Evolutionary conservation across 768 basidiomycete species (phyloP).

Genomic region (Pleurotus platypus): DNA sequence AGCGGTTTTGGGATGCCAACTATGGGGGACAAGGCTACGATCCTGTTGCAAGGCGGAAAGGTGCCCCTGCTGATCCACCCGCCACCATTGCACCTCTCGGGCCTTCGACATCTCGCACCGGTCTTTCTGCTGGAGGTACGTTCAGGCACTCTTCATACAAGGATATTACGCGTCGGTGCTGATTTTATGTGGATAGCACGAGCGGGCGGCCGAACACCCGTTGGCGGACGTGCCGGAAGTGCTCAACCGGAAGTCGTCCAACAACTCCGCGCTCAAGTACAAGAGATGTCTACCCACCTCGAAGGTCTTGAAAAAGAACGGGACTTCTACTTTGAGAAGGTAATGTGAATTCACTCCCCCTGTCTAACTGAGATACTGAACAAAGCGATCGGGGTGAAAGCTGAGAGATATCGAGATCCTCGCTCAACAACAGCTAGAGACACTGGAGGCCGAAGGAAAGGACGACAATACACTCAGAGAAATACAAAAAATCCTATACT

Average conservation of each 20-base stretch:
- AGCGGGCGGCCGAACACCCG: constrained; percentile 69
- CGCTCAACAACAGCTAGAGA: constrained; percentile 76
- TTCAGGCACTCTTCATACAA: constrained; percentile 1
- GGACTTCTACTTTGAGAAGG: constrained; percentile 99
- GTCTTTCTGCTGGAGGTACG: constrained; percentile 8
- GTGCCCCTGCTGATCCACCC: constrained; percentile 70
- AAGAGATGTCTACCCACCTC: constrained; percentile 76
- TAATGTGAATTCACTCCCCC: constrained; percentile 26
- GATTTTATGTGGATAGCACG: constrained; percentile 24
- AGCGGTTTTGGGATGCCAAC: constrained; percentile 93
- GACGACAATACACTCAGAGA: constrained; percentile 63
- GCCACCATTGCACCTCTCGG: constrained; percentile 72
- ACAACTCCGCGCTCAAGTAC: constrained; percentile 70
- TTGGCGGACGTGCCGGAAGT: constrained; percentile 64
- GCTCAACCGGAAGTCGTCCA: constrained; percentile 66
- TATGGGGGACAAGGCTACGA: constrained; percentile 88
- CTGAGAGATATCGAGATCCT: constrained; percentile 95
- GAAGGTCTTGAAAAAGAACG: constrained; percentile 96
- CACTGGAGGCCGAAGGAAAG: constrained; percentile 50
- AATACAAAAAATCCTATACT: constrained; percentile 92
- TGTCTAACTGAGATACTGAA: no score
- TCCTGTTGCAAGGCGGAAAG: constrained; percentile 75
- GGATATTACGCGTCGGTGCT: not conserved
- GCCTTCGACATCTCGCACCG: constrained; percentile 29
- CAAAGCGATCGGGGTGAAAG: constrained; percentile 32